Percentiles rank a stretch among this genome's conserved stretches.
Evolutionary conservation across 2,329 filamentous ascomycete genomes (phyloP).

Genomic region (Ustulina deusta): DNA sequence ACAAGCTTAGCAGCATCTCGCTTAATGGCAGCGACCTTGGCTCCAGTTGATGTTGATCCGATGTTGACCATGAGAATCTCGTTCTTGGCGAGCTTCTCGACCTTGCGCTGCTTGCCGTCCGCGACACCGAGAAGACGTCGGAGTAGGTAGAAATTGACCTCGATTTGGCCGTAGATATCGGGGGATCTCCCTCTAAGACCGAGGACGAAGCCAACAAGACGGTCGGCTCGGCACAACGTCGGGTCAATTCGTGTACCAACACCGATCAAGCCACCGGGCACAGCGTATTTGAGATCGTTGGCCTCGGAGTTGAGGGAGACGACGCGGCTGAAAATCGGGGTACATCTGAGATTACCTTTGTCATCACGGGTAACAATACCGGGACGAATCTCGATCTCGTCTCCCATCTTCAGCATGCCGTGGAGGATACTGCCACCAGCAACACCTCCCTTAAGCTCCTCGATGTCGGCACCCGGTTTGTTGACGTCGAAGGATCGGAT

Average conservation of each 20-base stretch:
- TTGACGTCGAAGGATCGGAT: constrained; percentile 99
- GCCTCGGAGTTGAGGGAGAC: constrained; percentile 96
- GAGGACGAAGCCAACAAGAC: constrained; percentile 97
- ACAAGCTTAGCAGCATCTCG: constrained; percentile 96
- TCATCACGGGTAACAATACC: constrained; percentile 97
- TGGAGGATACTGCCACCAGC: constrained; percentile 97
- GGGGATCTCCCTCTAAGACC: constrained; percentile 93
- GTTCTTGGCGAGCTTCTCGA: constrained; percentile 97
- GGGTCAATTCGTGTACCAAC: constrained; percentile 98
- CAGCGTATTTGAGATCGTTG: constrained; percentile 98
- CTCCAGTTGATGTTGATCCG: constrained; percentile 94
- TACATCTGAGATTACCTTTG: constrained; percentile 93
- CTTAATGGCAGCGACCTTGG: constrained; percentile 97
- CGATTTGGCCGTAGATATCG: constrained; percentile 97
- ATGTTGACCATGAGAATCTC: constrained; percentile 99
- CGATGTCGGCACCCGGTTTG: constrained; percentile 98
- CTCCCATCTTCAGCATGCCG: constrained; percentile 94
- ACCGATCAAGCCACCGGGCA: constrained; percentile 97
- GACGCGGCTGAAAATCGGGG: constrained; percentile 94
- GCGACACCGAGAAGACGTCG: constrained; percentile 94
- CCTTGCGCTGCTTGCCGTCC: constrained; percentile 99
- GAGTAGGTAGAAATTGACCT: constrained; percentile 99
- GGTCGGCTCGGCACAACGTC: constrained; percentile 97
- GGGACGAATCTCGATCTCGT: constrained; percentile 99
- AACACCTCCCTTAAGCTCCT: constrained; percentile 98